Evolutionary conservation across 768 basidiomycete genomes (phyloP).

Genomic region (Candolleomyces eurysporus): DNA sequence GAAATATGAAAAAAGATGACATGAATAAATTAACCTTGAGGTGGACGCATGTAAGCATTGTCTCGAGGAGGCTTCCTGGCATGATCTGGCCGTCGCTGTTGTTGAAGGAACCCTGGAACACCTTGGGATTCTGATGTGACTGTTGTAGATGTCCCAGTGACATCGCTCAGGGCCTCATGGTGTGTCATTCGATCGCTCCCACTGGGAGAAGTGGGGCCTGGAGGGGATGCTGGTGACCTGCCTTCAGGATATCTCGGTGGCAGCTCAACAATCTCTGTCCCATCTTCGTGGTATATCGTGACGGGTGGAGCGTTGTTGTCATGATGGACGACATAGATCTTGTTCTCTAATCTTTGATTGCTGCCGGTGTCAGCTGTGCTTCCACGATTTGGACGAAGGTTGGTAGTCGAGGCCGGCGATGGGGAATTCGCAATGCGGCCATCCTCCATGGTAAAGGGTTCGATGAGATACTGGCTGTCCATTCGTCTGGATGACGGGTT

Average conservation of each 20-base stretch:
- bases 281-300: constrained; percentile 54
- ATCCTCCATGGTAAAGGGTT: constrained; percentile 38
- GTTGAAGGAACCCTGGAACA: constrained; percentile 15
- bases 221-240: constrained; percentile 4
- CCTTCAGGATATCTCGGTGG: constrained; percentile 48
- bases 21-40: not conserved
- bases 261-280: constrained; percentile 57
- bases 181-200: constrained; percentile 14
- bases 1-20: too few relatives aligned
- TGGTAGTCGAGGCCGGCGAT: constrained; percentile 9
- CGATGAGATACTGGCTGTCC: constrained; percentile 35
- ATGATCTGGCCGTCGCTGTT: constrained; percentile 20
- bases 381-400: constrained; percentile 2
- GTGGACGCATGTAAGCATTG: constrained; percentile 3
- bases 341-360: constrained; percentile 14
- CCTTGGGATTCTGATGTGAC: not conserved
- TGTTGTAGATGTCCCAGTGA: not conserved
- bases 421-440: constrained; percentile 17
- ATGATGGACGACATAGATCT: constrained; percentile 61
- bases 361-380: not conserved
- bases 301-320: constrained; percentile 58
- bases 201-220: not conserved
- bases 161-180: constrained; percentile 14
- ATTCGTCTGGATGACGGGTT: not conserved
- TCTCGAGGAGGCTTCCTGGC: constrained; percentile 18